These are phyloP conservation scores for Chalciporus sphaerocephalus DNA, from an alignment of 768 basidiomycete species.

Conservation along the genomic window DNA sequence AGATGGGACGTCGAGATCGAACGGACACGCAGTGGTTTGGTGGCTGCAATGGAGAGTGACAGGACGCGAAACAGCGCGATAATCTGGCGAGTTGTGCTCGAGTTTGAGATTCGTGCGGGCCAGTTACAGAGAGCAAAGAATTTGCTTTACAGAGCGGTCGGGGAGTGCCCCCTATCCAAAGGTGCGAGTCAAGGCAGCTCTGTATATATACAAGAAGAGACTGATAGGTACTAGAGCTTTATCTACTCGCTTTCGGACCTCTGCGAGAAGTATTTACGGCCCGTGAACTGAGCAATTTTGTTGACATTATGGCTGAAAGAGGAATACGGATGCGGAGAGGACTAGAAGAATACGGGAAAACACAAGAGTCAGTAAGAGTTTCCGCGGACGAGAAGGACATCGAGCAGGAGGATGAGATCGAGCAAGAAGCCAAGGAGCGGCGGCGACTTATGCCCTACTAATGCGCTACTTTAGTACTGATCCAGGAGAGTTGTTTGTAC, in stretches of 20 bases:
- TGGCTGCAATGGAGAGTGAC: constrained; percentile 58
- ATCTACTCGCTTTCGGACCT: constrained; percentile 72
- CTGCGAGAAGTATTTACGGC: constrained; percentile 58
- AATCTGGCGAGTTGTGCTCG: constrained; percentile 70
- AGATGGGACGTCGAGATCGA: constrained; percentile 70
- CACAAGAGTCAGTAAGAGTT: constrained; percentile 18
- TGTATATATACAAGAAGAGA: constrained; percentile 1
- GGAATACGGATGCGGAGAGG: constrained; percentile 60
- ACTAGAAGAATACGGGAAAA: constrained; percentile 44
- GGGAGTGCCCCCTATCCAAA: constrained; percentile 73
- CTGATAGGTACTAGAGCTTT: constrained; percentile 50
- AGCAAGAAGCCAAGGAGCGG: constrained; percentile 54
- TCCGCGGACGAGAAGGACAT: constrained; percentile 21
- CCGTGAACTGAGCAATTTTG: constrained; percentile 56
- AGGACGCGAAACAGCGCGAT: constrained; percentile 62
- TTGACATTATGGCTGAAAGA: constrained; percentile 74
- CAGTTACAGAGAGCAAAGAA: constrained; percentile 62
- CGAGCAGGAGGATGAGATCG: constrained; percentile 51
- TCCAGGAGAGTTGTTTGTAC: neutral
- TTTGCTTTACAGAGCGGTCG: constrained; percentile 66
- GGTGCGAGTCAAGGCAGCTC: constrained; percentile 36
- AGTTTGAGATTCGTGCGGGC: constrained; percentile 68
- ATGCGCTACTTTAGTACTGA: constrained; percentile 1
- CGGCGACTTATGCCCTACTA: constrained; percentile 63
- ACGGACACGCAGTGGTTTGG: constrained; percentile 60